phyloP scores from a whole-genome alignment of 805 yeast genomes.

The Yarrowia keelungensis region DNA sequence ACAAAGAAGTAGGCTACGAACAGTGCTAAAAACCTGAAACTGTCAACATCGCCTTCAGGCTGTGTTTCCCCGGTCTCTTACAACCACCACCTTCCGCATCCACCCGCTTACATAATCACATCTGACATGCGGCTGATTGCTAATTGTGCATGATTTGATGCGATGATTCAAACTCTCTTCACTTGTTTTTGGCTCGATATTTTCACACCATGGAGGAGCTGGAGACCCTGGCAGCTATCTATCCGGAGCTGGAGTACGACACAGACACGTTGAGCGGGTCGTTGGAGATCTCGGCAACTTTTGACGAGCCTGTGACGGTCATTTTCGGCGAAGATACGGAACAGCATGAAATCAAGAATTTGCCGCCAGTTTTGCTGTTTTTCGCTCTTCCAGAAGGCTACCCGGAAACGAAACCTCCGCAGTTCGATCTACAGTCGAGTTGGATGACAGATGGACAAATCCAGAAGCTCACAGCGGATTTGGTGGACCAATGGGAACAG shows the following conservation, averaged over 20 bases:
- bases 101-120: too few relatives aligned
- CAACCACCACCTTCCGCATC: too few relatives aligned
- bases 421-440: neutral
- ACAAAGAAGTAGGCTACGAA: too few relatives aligned
- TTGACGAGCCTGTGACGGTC: neutral
- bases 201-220: conserved; percentile 29
- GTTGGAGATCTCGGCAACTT: neutral
- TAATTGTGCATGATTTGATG: too few relatives aligned
- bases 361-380: conserved; percentile 18
- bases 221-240: conserved; percentile 35
- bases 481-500: neutral
- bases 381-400: conserved; percentile 12
- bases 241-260: conserved; percentile 26
- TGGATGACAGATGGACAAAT: neutral
- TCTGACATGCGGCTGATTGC: too few relatives aligned
- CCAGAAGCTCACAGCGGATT: neutral
- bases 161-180: neutral
- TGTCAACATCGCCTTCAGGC: too few relatives aligned
- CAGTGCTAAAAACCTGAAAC: too few relatives aligned
- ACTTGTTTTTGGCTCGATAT: neutral
- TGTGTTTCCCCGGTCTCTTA: too few relatives aligned
- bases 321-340: neutral
- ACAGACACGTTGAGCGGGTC: conserved; percentile 17
- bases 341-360: neutral
- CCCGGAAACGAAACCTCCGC: conserved; percentile 5